A percentile compares a stretch with the other conserved stretches of the same genome.
These are phyloP conservation scores for Hypoxylon fuscum DNA, from an alignment of 495 filamentous ascomycete species.

Conservation along the genomic window DNA sequence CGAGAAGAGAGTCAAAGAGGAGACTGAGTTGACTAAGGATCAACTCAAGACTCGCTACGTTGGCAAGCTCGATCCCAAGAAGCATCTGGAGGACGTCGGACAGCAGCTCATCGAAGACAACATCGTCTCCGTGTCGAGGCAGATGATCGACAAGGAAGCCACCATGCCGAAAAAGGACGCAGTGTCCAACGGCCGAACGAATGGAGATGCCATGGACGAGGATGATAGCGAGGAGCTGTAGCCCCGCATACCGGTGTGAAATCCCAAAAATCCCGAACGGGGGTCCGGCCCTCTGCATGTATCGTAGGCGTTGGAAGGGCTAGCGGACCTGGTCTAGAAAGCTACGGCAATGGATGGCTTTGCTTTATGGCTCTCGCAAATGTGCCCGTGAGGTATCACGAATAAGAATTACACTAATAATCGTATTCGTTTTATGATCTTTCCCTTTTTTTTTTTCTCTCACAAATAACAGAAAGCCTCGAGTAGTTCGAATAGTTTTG, in stretches of 20 bases:
- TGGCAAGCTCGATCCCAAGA: slow-evolving; percentile 98
- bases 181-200: slow-evolving; percentile 60
- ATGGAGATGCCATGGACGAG: slow-evolving; percentile 65
- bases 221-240: slow-evolving; percentile 61
- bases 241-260: slow-evolving; percentile 20
- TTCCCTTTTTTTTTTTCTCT: background rate
- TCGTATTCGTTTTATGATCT: background rate
- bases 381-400: slow-evolving; percentile 10
- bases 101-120: slow-evolving; percentile 98
- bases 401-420: background rate
- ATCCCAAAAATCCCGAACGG: slow-evolving; percentile 27
- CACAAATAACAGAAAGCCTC: background rate
- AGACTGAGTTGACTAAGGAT: slow-evolving; percentile 95
- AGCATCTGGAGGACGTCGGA: slow-evolving; percentile 96
- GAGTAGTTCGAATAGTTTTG: background rate
- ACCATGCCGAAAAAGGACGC: slow-evolving; percentile 66
- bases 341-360: slow-evolving; percentile 27
- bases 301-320: slow-evolving; percentile 48
- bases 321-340: slow-evolving; percentile 41
- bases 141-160: slow-evolving; percentile 99
- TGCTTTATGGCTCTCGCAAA: slow-evolving; percentile 20
- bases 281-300: slow-evolving; percentile 35
- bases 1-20: slow-evolving; percentile 98
- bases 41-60: slow-evolving; percentile 99
- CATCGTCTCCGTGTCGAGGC: slow-evolving; percentile 92